A percentile compares a stretch with the other conserved stretches of the same genome.
Evolutionary conservation across 768 basidiomycete genomes (phyloP).

Genomic region (Hericium rajendrae): DNA sequence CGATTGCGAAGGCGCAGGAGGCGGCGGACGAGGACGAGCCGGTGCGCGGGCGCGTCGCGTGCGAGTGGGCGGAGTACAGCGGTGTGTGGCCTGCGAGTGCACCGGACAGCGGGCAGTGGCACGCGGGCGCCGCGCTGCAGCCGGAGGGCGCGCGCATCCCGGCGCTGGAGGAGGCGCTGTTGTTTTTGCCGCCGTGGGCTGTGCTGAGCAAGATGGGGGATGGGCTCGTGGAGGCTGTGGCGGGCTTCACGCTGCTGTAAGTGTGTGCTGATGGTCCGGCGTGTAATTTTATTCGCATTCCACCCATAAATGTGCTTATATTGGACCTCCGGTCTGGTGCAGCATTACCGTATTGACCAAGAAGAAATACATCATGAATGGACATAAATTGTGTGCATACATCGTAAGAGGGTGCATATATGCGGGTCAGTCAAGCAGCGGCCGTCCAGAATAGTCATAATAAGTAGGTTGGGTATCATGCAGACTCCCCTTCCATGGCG

Average conservation of each 20-base stretch:
- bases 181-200: not conserved
- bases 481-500: constrained; percentile 23
- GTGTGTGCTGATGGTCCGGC: too few relatives aligned
- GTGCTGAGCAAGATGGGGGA: not conserved
- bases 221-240: not conserved
- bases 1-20: too few relatives aligned
- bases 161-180: not conserved
- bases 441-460: too few relatives aligned
- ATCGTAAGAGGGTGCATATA: too few relatives aligned
- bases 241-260: not conserved
- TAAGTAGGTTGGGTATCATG: too few relatives aligned
- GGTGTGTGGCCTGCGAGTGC: not conserved
- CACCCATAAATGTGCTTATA: too few relatives aligned
- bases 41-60: not conserved
- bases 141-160: not conserved
- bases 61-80: not conserved
- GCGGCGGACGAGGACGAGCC: not conserved
- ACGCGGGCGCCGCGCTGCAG: not conserved
- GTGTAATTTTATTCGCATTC: not conserved
- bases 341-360: too few relatives aligned
- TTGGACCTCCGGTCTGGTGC: too few relatives aligned
- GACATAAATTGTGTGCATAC: too few relatives aligned
- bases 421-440: too few relatives aligned
- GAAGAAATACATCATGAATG: too few relatives aligned
- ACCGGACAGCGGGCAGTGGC: not conserved